Evolutionary conservation across 805 yeast genomes (phyloP), one percentile per base, ranked within the genome.

Genomic region (Metschnikowia arizonensis): DNA sequence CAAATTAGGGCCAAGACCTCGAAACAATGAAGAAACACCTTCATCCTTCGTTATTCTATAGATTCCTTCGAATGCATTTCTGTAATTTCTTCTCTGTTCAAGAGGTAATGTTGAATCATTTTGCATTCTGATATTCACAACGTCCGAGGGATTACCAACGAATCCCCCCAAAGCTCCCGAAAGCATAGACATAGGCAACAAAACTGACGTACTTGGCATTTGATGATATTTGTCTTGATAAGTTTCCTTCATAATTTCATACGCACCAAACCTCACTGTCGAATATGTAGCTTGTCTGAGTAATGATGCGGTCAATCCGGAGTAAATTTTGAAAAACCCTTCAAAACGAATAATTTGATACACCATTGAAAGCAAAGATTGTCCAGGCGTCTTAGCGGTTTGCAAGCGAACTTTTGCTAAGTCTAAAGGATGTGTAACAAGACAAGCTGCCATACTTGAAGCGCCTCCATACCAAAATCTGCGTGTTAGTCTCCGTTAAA

Each of bases 61-160:
- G 25, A 88, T 63, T 12, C 96, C 96, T 60, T 88, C 90, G 31
- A 88, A 56, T 0, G 93, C 95, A 62, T 88, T 82, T 41, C 73
- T 72, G 62, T 88, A 88, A 59, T 84, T 79, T 62, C 96, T 76
- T 60, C 89, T 76, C 53, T 81, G 73, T 1, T 72, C 81, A 4
- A 64, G 46, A 4, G 89, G 86, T 48, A 85, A 69, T 0, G 89
- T 68, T 5, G 84, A 79, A 59, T 88, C 96, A 62, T 88, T 88
- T 63, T 88, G 96, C 96, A 88, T 88, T 65, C 96, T 77, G 51
- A 88, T 85, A 55, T 88, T 88, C 31, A 86, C 88, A 11, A 88
- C 84, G 60, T 88, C 96, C 1, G 93, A 81, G 3, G 96, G 95
- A 59, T 88, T 88, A 18, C 96, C 96, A 2, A 85, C 84, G 18